These are phyloP conservation scores for Agaricus bisporus DNA, from an alignment of 768 basidiomycete species.

Conservation along the genomic window DNA sequence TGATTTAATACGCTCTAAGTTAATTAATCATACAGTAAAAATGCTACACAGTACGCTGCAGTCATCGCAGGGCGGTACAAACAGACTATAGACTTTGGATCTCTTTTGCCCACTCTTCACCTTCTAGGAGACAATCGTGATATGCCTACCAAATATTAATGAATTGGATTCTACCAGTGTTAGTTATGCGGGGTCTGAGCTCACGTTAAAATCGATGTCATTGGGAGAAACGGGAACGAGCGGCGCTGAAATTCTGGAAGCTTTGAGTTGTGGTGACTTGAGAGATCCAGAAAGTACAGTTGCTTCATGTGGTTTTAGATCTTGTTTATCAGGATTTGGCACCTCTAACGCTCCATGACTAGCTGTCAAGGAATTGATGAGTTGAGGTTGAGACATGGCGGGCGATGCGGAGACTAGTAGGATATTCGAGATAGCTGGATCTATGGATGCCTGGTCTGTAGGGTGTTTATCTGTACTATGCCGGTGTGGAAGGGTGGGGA, in stretches of 20 bases:
- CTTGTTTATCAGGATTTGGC: neutral
- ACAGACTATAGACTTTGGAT: constrained; percentile 19
- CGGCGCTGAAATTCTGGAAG: constrained; percentile 16
- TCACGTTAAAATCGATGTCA: constrained; percentile 18
- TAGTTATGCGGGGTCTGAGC: neutral
- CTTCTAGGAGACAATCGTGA: constrained; percentile 30
- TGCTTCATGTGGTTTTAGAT: neutral
- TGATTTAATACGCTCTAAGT: neutral
- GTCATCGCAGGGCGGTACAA: neutral
- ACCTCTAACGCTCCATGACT: neutral
- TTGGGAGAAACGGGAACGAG: constrained; percentile 14
- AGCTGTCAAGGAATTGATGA: neutral
- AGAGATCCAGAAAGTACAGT: neutral
- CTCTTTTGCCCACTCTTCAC: constrained; percentile 25
- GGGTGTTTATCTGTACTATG: neutral
- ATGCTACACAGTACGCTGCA: no score
- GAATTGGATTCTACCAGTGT: neutral
- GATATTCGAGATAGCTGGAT: neutral
- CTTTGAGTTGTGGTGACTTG: constrained; percentile 12
- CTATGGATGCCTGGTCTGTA: neutral
- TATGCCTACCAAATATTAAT: constrained; percentile 18
- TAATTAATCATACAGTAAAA: no score
- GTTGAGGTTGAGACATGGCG: neutral
- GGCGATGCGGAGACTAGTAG: neutral
- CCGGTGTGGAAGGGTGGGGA: neutral